Conservation (phyloP, 2,329 filamentous ascomycete genomes). For the Didymella lethalis region DNA sequence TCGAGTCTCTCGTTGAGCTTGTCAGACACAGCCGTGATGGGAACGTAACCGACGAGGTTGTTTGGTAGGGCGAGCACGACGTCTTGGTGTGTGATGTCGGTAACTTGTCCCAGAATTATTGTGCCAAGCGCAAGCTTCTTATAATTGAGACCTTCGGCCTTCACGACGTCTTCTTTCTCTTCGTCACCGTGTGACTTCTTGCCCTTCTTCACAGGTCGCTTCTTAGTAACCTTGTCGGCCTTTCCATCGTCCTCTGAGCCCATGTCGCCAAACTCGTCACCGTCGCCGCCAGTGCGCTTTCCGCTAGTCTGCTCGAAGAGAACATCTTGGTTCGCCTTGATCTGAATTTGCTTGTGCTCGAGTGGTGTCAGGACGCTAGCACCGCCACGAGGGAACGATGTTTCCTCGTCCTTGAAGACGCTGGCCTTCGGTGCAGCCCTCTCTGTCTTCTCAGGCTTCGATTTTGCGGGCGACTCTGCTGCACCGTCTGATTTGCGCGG, state of each 20-base stretch:
- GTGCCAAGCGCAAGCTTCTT: slow-evolving; percentile 89
- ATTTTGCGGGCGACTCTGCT: slow-evolving; percentile 36
- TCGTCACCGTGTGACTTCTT: slow-evolving; percentile 53
- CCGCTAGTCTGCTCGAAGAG: slow-evolving; percentile 80
- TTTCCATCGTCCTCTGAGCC: slow-evolving; percentile 52
- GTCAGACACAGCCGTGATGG: slow-evolving; percentile 90
- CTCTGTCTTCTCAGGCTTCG: slow-evolving; percentile 38
- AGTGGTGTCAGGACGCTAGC: slow-evolving; percentile 89
- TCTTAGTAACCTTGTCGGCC: slow-evolving; percentile 58
- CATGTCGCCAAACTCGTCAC: slow-evolving; percentile 55
- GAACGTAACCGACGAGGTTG: slow-evolving; percentile 87
- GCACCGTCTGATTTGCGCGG: slow-evolving; percentile 47
- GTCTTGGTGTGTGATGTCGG: slow-evolving; percentile 79
- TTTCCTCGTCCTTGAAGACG: slow-evolving; percentile 77
- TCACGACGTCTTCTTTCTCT: slow-evolving; percentile 62
- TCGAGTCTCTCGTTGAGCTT: slow-evolving; percentile 79
- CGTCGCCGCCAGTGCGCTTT: slow-evolving; percentile 59
- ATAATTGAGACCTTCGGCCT: slow-evolving; percentile 86
- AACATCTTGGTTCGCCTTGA: slow-evolving; percentile 91
- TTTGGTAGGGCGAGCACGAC: slow-evolving; percentile 87
- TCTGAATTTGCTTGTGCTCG: slow-evolving; percentile 95
- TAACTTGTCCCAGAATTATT: slow-evolving; percentile 85
- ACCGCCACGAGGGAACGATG: slow-evolving; percentile 90
- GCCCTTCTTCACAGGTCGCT: slow-evolving; percentile 58
- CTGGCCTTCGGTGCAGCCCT: slow-evolving; percentile 47